Conservation (phyloP, 176 grass and related monocot genomes). For the Triticum aestivum region DNA sequence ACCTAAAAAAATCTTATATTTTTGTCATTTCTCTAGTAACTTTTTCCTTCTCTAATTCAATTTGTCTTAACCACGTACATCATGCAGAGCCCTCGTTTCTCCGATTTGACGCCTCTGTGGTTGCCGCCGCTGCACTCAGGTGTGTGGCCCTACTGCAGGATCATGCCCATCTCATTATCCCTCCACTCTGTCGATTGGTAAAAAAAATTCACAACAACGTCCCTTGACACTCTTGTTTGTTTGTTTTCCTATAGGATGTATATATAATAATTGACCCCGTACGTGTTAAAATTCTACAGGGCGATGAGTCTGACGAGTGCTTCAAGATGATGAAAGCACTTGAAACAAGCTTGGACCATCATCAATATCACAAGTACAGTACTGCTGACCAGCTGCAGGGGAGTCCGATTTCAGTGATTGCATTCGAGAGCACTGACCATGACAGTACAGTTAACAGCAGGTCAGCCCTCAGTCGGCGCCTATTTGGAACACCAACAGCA, state of each 20-base stretch:
- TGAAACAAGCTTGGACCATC: neutral
- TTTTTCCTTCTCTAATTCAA: neutral
- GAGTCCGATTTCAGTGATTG: constrained; percentile 27
- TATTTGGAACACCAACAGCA: constrained; percentile 6
- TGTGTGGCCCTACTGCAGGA: neutral
- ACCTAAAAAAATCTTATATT: too few species aligned
- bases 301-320: constrained; percentile 5
- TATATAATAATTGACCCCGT: neutral
- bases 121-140: constrained; percentile 54
- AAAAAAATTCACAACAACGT: neutral
- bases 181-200: constrained; percentile 1
- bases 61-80: neutral
- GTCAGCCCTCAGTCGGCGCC: neutral
- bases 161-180: neutral
- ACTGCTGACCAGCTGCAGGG: neutral
- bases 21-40: neutral
- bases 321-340: constrained; percentile 36
- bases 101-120: constrained; percentile 40
- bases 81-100: constrained; percentile 33
- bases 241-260: neutral
- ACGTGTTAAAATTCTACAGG: neutral
- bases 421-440: neutral
- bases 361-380: neutral
- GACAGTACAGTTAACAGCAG: neutral
- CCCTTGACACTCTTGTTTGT: neutral